Evolutionary conservation across 345 rosid species (phyloP).

Genomic region (Salix udensis): DNA sequence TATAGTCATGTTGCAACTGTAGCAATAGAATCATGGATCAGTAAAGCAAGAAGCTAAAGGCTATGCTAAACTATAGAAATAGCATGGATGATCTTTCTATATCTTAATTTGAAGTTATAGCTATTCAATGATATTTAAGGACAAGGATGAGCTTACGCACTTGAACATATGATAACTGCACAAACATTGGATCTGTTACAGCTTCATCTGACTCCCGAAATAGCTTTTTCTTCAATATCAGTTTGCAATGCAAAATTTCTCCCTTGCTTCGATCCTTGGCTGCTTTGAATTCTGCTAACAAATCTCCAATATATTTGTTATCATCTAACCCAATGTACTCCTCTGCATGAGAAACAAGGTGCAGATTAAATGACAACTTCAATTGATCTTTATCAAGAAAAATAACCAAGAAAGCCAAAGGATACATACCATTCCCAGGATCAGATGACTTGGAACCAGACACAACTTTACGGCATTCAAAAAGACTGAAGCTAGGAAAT

Average conservation of each 20-base stretch:
- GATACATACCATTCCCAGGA: constrained; percentile 68
- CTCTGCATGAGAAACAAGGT: constrained; percentile 47
- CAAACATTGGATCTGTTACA: constrained; percentile 85
- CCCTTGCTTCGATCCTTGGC: constrained; percentile 93
- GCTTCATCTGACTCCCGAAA: constrained; percentile 99
- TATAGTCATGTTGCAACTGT: constrained; percentile 97
- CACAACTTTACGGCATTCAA: constrained; percentile 93
- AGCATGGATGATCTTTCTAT: background rate
- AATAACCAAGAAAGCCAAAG: constrained; percentile 8
- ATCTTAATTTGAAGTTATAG: background rate
- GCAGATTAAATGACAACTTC: constrained; percentile 20
- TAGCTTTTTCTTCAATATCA: constrained; percentile 80
- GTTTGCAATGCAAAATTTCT: constrained; percentile 88
- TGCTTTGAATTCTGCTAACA: constrained; percentile 87
- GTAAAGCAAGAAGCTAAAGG: constrained; percentile 1
- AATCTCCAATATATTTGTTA: constrained; percentile 91
- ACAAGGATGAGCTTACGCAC: constrained; percentile 39
- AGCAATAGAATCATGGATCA: constrained; percentile 25
- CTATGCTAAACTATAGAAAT: background rate
- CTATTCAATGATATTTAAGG: constrained; percentile 1
- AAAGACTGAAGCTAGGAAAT: constrained; percentile 88
- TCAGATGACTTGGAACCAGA: constrained; percentile 87
- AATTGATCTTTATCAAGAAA: constrained; percentile 5
- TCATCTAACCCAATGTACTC: constrained; percentile 95
- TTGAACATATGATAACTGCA: constrained; percentile 92